Conservation (phyloP, 257 asterid species). For the Petunia axillaris region DNA sequence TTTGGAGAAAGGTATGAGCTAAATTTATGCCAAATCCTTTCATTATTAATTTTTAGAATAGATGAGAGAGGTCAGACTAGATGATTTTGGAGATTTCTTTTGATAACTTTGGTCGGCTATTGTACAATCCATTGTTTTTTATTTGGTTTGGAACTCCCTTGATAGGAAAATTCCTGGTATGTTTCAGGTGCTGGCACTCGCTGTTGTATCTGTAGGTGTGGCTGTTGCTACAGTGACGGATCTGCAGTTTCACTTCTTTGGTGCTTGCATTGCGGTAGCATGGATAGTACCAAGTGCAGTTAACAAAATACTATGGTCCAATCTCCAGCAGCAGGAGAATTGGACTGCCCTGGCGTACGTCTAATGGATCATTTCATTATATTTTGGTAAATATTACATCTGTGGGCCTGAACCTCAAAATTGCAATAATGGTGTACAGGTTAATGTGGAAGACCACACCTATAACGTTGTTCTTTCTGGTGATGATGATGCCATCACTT, state of each 20-base stretch:
- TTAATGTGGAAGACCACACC: slow-evolving; percentile 99
- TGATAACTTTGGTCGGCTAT: background rate
- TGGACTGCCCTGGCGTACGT: slow-evolving; percentile 95
- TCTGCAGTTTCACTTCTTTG: slow-evolving; percentile 89
- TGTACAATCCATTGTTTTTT: background rate
- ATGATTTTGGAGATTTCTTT: background rate
- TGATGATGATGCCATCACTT: slow-evolving; percentile 86
- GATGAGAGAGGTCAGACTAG: background rate
- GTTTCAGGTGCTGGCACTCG: slow-evolving; percentile 83
- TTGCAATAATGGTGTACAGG: slow-evolving; percentile 46
- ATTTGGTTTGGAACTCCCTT: slow-evolving; percentile 5
- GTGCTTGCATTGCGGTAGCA: slow-evolving; percentile 92
- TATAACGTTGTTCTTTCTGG: slow-evolving; percentile 82
- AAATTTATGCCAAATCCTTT: background rate
- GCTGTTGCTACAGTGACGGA: slow-evolving; percentile 96
- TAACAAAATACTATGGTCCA: slow-evolving; percentile 91
- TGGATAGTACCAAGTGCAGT: slow-evolving; percentile 96
- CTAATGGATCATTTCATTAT: background rate
- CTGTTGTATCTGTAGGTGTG: slow-evolving; percentile 83
- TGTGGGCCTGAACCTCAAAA: background rate
- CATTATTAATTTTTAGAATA: background rate
- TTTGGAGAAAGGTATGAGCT: background rate
- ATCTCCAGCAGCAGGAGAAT: slow-evolving; percentile 93
- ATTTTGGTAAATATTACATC: background rate
- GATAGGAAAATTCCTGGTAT: slow-evolving; percentile 2